Evolutionary conservation across 129 eudicot genomes (phyloP).

Genomic region (Apium graveolens): DNA sequence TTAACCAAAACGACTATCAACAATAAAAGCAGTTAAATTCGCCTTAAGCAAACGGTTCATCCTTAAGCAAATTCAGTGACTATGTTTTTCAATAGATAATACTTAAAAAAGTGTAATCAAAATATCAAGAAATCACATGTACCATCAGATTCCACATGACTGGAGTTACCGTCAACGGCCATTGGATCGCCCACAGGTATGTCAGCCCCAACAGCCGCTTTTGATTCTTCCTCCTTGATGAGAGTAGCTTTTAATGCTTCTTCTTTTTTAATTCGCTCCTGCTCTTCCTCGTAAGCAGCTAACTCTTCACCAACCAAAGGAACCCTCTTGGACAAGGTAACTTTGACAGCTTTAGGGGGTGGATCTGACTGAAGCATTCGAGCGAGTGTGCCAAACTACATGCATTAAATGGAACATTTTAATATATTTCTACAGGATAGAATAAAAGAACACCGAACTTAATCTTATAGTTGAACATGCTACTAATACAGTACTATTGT

Average conservation of each 20-base stretch:
- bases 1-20: neutral
- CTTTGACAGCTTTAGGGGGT: slow-evolving; percentile 98
- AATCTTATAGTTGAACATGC: neutral
- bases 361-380: slow-evolving; percentile 99
- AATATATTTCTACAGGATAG: neutral
- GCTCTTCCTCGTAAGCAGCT: slow-evolving; percentile 95
- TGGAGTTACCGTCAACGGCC: slow-evolving; percentile 46
- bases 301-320: slow-evolving; percentile 95
- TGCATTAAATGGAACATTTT: slow-evolving; percentile 6
- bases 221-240: slow-evolving; percentile 73
- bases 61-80: neutral
- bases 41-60: neutral
- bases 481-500: neutral
- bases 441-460: neutral
- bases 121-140: slow-evolving; percentile 15
- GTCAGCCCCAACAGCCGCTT: slow-evolving; percentile 48
- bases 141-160: slow-evolving; percentile 54
- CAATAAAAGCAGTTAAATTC: neutral
- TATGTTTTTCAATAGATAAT: neutral
- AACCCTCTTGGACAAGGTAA: slow-evolving; percentile 75
- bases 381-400: slow-evolving; percentile 81
- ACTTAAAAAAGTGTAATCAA: neutral
- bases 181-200: slow-evolving; percentile 50
- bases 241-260: slow-evolving; percentile 84
- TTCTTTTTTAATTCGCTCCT: slow-evolving; percentile 63